Conservation (phyloP, 371 early-diverging fungal genomes). For the Phascolomyces articulosus region DNA sequence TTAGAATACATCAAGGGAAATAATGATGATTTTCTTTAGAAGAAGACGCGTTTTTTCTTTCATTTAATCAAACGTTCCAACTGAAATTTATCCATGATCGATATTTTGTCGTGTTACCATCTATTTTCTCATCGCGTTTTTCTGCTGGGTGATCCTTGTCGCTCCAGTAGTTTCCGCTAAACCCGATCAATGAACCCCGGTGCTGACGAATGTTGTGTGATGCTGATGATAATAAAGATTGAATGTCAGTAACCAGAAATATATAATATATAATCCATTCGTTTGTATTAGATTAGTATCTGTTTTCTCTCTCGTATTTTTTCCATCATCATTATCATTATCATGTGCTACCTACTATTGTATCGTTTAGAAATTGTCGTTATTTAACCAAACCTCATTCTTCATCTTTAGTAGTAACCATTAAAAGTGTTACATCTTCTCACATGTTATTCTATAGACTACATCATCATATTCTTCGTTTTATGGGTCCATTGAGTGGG, state of each 20-base stretch:
- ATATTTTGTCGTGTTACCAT: not conserved
- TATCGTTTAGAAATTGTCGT: no score
- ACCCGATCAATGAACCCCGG: slow-evolving; percentile 4
- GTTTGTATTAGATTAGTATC: not conserved
- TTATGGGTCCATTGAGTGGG: no score
- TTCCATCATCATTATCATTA: not conserved
- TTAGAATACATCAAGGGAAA: no score
- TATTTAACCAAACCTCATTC: no score
- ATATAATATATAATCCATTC: no score
- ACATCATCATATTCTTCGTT: no score
- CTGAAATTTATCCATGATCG: slow-evolving; percentile 2
- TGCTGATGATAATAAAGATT: no score
- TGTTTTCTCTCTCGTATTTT: not conserved
- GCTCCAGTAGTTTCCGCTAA: not conserved
- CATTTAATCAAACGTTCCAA: no score
- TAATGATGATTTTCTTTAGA: no score
- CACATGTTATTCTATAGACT: no score
- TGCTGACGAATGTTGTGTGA: slow-evolving; percentile 3
- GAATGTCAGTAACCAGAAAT: not conserved
- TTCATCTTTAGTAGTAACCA: no score
- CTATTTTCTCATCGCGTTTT: not conserved
- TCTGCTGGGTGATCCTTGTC: not conserved
- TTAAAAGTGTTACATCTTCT: no score
- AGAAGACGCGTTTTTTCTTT: not conserved
- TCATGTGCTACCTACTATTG: not conserved